These are phyloP conservation scores for Scheffersomyces spartinae DNA, from an alignment of 805 yeast species.

Conservation along the genomic window DNA sequence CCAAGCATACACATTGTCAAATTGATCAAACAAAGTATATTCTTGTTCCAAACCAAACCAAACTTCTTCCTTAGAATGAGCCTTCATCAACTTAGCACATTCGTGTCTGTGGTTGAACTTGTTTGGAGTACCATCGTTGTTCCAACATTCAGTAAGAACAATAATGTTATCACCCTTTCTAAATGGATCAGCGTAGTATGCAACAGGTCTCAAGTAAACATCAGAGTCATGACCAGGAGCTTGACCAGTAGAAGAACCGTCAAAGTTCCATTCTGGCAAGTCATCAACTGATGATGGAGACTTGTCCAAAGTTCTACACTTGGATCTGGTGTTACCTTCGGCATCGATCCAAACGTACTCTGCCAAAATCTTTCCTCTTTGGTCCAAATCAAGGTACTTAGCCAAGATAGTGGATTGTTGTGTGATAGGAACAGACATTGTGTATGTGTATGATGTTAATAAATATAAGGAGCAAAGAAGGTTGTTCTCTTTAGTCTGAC, in stretches of 20 bases:
- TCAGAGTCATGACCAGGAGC: conserved; percentile 98
- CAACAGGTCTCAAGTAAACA: conserved; percentile 89
- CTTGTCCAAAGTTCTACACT: conserved; percentile 76
- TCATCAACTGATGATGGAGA: conserved; percentile 66
- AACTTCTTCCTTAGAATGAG: conserved; percentile 71
- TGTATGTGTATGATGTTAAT: conserved; percentile 3
- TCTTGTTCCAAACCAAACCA: conserved; percentile 99
- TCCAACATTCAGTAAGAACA: conserved; percentile 94
- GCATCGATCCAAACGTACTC: conserved; percentile 98
- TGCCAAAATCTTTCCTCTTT: conserved; percentile 79
- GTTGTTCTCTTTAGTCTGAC: too few relatives aligned
- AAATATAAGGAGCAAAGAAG: too few relatives aligned
- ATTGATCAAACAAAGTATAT: conserved; percentile 90
- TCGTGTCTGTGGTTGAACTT: conserved; percentile 97
- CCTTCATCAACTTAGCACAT: conserved; percentile 88
- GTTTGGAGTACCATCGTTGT: conserved; percentile 98
- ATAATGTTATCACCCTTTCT: conserved; percentile 96
- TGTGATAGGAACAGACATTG: conserved; percentile 27
- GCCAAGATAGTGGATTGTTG: conserved; percentile 72
- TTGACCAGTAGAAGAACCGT: conserved; percentile 97
- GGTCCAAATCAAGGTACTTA: conserved; percentile 77
- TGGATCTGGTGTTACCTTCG: conserved; percentile 81
- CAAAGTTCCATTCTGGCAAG: conserved; percentile 98
- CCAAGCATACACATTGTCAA: conserved; percentile 91
- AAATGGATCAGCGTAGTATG: conserved; percentile 92